phyloP scores from a whole-genome alignment of 1,139 yeast genomes.

The Meyerozyma elateridarum region DNA sequence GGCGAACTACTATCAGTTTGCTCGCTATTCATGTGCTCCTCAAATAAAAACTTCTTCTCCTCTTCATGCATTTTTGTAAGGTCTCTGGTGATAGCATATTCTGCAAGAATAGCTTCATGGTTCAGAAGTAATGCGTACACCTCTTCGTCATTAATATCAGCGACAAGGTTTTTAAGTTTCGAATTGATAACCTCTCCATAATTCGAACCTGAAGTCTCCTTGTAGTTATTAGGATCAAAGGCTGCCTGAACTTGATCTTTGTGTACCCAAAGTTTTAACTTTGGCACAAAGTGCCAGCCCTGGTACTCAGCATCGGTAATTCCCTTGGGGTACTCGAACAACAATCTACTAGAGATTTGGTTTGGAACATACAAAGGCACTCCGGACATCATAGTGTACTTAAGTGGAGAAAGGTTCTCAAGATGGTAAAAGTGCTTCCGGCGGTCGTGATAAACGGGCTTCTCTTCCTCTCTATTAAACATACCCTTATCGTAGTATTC shows the following conservation, averaged over 20 bases:
- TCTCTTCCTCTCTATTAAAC: slow-evolving; percentile 11
- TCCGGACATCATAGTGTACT: slow-evolving; percentile 22
- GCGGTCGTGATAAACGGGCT: slow-evolving; percentile 18
- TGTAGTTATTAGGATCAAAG: slow-evolving; percentile 20
- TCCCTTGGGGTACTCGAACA: slow-evolving; percentile 24
- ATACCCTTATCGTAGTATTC: slow-evolving; percentile 10
- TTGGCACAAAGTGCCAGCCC: slow-evolving; percentile 27
- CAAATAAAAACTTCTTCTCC: slow-evolving; percentile 15
- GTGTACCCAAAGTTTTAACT: slow-evolving; percentile 26
- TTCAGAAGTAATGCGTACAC: slow-evolving; percentile 13
- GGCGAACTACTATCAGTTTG: neutral
- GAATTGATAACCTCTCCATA: slow-evolving; percentile 9
- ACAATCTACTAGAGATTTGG: slow-evolving; percentile 19
- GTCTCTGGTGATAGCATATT: slow-evolving; percentile 15
- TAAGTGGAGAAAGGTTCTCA: slow-evolving; percentile 20
- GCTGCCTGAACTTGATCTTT: slow-evolving; percentile 15
- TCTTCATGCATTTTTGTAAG: slow-evolving; percentile 15
- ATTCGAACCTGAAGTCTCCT: slow-evolving; percentile 9
- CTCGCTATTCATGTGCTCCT: no score
- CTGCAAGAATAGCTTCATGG: slow-evolving; percentile 15
- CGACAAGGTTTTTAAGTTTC: slow-evolving; percentile 10
- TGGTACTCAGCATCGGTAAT: slow-evolving; percentile 1
- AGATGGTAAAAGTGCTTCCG: slow-evolving; percentile 20
- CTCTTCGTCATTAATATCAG: slow-evolving; percentile 17
- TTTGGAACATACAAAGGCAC: slow-evolving; percentile 26